phyloP scores from a whole-genome alignment of 345 rosid genomes.

The Gossypium bickii region DNA sequence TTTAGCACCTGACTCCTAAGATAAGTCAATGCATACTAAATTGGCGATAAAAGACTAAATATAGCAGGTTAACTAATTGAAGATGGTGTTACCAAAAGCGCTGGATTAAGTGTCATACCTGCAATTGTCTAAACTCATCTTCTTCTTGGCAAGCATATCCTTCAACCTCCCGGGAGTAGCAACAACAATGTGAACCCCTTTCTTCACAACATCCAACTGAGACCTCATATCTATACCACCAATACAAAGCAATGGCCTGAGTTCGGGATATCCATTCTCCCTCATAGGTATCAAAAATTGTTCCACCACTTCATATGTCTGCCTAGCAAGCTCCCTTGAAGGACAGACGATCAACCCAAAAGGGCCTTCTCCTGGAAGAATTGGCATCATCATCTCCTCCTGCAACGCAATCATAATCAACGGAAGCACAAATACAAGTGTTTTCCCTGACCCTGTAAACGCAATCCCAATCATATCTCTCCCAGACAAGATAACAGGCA shows the following conservation, averaged over 20 bases:
- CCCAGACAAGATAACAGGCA: conserved; percentile 75
- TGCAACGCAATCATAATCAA: conserved; percentile 86
- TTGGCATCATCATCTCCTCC: conserved; percentile 93
- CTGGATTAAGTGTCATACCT: conserved; percentile 36
- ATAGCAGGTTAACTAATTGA: neutral
- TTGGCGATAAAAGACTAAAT: neutral
- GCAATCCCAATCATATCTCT: conserved; percentile 97
- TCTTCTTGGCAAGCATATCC: conserved; percentile 93
- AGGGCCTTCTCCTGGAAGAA: conserved; percentile 81
- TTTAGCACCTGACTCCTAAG: neutral
- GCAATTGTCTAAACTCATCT: conserved; percentile 88
- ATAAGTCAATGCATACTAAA: neutral
- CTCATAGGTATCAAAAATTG: conserved; percentile 61
- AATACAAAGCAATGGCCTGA: conserved; percentile 76
- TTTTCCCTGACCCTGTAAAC: conserved; percentile 88
- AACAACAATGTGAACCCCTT: conserved; percentile 86
- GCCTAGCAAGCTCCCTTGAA: conserved; percentile 87
- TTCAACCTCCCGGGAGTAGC: conserved; percentile 95
- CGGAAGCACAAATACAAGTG: conserved; percentile 79
- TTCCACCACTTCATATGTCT: conserved; percentile 84
- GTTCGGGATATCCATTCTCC: conserved; percentile 59
- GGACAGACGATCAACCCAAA: conserved; percentile 78
- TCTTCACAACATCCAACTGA: conserved; percentile 80
- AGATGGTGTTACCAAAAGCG: neutral
- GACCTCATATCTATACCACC: conserved; percentile 93